Evolutionary conservation across 2,329 filamentous ascomycete species (phyloP).

Genomic region (Sporothrix protearum): DNA sequence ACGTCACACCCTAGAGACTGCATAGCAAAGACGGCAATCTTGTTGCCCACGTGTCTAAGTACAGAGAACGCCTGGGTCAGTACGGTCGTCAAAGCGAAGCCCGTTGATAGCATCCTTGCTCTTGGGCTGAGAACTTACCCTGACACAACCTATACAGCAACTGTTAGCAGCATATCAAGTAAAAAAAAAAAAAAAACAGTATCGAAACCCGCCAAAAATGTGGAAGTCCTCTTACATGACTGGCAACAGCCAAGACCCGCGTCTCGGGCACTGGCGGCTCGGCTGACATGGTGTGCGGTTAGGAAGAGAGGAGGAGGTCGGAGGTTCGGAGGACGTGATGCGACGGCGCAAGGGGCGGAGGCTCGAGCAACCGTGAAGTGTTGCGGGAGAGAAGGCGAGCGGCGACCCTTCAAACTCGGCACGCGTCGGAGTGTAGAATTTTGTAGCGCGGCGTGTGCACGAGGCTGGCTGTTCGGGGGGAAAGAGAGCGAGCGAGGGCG

Average conservation of each 20-base stretch:
- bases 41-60: constrained; percentile 95
- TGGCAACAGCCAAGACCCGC: constrained; percentile 80
- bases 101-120: neutral
- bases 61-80: neutral
- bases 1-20: constrained; percentile 93
- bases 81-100: neutral
- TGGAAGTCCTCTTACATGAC: constrained; percentile 71
- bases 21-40: constrained; percentile 92
- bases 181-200: neutral
- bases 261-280: constrained; percentile 53
- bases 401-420: neutral
- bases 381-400: neutral
- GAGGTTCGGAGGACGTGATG: neutral
- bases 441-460: neutral
- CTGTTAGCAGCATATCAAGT: constrained; percentile 25
- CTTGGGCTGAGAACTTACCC: constrained; percentile 53
- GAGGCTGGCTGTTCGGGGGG: neutral
- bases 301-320: neutral
- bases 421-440: neutral
- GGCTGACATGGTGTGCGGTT: constrained; percentile 35
- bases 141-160: constrained; percentile 59
- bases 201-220: neutral
- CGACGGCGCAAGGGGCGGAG: neutral
- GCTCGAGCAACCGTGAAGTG: neutral
- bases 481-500: neutral